Evolutionary conservation across 1,284 basidiomycete species (phyloP), one percentile per base, ranked within the genome.

Genomic region (Ustilago loliicola): DNA sequence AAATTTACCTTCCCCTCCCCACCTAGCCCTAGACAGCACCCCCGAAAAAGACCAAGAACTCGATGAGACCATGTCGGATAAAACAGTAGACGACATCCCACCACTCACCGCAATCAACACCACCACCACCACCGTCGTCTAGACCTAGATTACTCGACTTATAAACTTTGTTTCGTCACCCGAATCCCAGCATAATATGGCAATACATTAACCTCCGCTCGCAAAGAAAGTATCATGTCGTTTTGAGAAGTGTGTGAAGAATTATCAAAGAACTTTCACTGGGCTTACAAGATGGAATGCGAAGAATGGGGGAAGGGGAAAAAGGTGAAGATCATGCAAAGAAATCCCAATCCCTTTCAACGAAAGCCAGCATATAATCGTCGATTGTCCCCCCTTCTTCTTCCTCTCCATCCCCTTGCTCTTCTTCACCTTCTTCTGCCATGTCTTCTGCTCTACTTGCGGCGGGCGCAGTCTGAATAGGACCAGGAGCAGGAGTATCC

Each of bases 301-400:
- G 11, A 23, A 48, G 50, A 52, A 52, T 15, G 17, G 19, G 50
- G 32, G 21, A 38, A 23, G 52, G 19, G 45, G 21, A 21, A 17
- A 23, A 38, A 13, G n/a, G 32, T 13, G 15, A 8, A 5, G 32
- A 38, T 25, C 52, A 79, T 8, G 73, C 81, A 52, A 96, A 97
- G 86, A 90, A 92, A 34, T 93, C 92, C 88, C 90, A 92, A 80
- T 97, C 93, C 64, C 87, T 87, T 68, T 91, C 90, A 29, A 94
- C 93, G 80, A 91, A 90, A 7, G 88, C 87, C 54, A 98, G 88
- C 94, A 98, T 96, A 82, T 94, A 96, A 72, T 96, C 94, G 60
- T 93, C 92, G 27, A 93, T 88, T 7, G 91, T 91, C 6, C 92
- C 90, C 93, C 95, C 82, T 48, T 82, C 47, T 30, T 86, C 82